Conservation (phyloP, 208 protist species). For the Entamoeba nuttalli region DNA sequence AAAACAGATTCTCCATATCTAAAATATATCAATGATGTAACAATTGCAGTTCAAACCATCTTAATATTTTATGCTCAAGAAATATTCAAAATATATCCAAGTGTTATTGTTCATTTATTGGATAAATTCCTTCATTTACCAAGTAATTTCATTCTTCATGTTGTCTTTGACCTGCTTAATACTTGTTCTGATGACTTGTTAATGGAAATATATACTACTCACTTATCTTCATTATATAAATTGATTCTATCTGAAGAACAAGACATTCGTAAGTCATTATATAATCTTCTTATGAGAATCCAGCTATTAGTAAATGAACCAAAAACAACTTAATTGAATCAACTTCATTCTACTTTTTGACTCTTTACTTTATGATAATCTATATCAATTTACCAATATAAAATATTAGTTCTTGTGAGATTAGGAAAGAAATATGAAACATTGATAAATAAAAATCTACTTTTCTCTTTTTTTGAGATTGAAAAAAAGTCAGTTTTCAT, state of each 20-base stretch:
- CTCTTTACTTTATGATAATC: too few relatives aligned
- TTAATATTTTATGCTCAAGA: background rate
- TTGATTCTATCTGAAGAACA: background rate
- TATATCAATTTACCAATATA: too few relatives aligned
- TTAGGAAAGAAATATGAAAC: too few relatives aligned
- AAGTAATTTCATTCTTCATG: background rate
- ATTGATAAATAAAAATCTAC: too few relatives aligned
- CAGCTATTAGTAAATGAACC: background rate
- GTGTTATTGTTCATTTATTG: background rate
- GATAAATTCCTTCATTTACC: background rate
- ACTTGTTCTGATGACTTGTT: background rate
- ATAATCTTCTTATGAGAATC: background rate
- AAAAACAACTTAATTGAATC: too few relatives aligned
- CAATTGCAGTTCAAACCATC: background rate
- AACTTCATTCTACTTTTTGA: too few relatives aligned
- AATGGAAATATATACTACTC: background rate
- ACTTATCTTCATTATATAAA: background rate
- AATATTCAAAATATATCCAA: background rate
- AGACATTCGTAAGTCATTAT: background rate
- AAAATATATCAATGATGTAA: background rate
- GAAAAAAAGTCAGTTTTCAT: too few relatives aligned
- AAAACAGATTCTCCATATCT: background rate
- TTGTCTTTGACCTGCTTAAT: background rate
- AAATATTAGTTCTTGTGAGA: too few relatives aligned
- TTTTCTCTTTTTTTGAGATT: too few relatives aligned